Evolutionary conservation across 2,329 filamentous ascomycete genomes (phyloP).

Genomic region (Pyricularia sp.): DNA sequence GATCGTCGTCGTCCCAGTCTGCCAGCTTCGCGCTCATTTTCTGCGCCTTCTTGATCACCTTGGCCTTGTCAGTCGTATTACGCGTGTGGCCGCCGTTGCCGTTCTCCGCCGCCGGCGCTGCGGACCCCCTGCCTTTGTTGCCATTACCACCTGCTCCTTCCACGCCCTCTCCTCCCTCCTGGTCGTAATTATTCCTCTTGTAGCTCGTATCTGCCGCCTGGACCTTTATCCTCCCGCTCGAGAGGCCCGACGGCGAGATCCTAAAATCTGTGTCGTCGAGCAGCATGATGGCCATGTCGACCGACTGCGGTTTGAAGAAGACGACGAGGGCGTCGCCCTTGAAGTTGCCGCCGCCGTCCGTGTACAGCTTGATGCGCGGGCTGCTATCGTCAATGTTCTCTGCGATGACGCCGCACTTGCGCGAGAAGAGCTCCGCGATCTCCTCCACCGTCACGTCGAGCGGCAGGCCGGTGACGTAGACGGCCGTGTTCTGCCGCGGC

Average conservation of each 20-base stretch:
- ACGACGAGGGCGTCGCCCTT: conserved; percentile 91
- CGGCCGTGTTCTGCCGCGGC: conserved; percentile 68
- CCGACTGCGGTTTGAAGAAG: conserved; percentile 93
- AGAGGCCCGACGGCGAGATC: conserved; percentile 41
- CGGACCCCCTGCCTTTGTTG: conserved; percentile 6
- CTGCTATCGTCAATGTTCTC: conserved; percentile 86
- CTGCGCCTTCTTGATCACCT: conserved; percentile 85
- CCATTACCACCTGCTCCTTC: conserved; percentile 11
- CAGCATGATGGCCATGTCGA: conserved; percentile 72
- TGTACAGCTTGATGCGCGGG: conserved; percentile 90
- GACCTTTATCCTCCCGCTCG: conserved; percentile 61
- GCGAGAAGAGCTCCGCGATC: conserved; percentile 72
- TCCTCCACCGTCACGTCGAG: conserved; percentile 70
- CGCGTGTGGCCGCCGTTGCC: conserved; percentile 32
- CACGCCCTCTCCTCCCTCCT: conserved; percentile 10
- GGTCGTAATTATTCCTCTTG: conserved; percentile 72
- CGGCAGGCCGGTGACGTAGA: conserved; percentile 87
- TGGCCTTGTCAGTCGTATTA: conserved; percentile 65
- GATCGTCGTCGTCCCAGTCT: conserved; percentile 91
- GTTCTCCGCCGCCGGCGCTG: conserved; percentile 2
- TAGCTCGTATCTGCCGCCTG: conserved; percentile 82
- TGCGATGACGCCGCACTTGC: conserved; percentile 81
- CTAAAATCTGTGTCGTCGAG: conserved; percentile 78
- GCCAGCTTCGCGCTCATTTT: conserved; percentile 86
- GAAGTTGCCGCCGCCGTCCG: conserved; percentile 69